These are phyloP conservation scores for Penicillium brevicompactum DNA, from an alignment of 2,329 filamentous ascomycete species.

Conservation along the genomic window DNA sequence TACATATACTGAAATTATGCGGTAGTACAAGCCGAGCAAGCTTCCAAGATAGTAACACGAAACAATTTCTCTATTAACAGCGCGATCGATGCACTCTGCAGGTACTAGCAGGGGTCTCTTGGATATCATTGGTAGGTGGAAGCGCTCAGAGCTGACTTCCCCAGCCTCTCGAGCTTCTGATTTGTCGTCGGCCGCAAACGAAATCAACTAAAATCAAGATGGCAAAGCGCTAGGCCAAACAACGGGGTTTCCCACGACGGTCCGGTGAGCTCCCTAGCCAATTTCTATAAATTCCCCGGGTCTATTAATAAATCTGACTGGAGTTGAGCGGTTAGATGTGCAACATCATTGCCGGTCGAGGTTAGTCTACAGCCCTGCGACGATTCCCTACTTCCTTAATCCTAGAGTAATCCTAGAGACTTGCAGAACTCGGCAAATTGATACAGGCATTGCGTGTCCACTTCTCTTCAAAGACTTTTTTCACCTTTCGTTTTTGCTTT, in stretches of 20 bases:
- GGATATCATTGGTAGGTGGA: constrained; percentile 25
- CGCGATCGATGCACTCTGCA: constrained; percentile 26
- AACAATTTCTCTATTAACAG: constrained; percentile 32
- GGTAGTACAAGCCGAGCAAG: neutral
- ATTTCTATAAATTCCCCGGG: constrained; percentile 20
- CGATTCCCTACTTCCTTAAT: neutral
- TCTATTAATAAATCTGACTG: constrained; percentile 24
- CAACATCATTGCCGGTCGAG: constrained; percentile 20
- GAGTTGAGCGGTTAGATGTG: constrained; percentile 23
- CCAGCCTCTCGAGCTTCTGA: constrained; percentile 13
- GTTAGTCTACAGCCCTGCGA: constrained; percentile 29
- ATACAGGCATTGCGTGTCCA: constrained; percentile 2
- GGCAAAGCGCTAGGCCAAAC: constrained; percentile 31
- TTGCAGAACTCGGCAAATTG: constrained; percentile 7
- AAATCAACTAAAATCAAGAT: constrained; percentile 20
- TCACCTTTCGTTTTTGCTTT: neutral
- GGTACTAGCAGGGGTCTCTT: constrained; percentile 24
- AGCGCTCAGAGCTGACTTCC: constrained; percentile 23
- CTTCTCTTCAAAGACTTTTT: neutral
- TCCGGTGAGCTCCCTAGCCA: constrained; percentile 2
- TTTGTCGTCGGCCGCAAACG: constrained; percentile 17
- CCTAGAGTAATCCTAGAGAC: neutral
- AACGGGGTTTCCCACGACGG: constrained; percentile 22
- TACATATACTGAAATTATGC: constrained; percentile 3
- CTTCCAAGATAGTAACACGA: constrained; percentile 30